Evolutionary conservation across 148 eudicot species (phyloP), one percentile per base, ranked within the genome.

Genomic region (Pouteria glomerata): DNA sequence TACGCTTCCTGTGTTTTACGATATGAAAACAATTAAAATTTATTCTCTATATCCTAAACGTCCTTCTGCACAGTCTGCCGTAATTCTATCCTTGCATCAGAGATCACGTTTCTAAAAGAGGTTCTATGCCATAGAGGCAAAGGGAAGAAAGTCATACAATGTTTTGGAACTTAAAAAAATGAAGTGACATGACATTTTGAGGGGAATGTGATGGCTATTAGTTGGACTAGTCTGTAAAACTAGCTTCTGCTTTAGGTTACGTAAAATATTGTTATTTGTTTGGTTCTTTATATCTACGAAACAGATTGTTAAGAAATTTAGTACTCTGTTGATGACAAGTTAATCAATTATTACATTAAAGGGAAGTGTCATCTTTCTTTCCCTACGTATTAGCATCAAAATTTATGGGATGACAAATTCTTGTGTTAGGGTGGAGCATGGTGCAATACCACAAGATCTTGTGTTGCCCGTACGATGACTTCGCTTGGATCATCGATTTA

Each of bases 391-490:
- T 62, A 16, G n/a, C n/a, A n/a, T n/a, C n/a, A n/a, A n/a, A n/a
- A n/a, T n/a, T n/a, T n/a, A n/a, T 39, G 44, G 10, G 44, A 39
- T 39, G 44, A n/a, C n/a, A n/a, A n/a, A n/a, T n/a, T 39, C 44
- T 39, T 10, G 10, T 39, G 44, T 39, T 83, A 95, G 99, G 99
- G 99, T 72, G 99, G 99, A 81, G 99, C 96, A 63, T 95, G 99
- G 99, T 95, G 99, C 73, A 87, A 95, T 82, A 83, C 76, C 58
- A 52, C 78, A 51, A 73, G 88, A 78, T 73, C 90, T 58, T 95
- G 99, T 77, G 85, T 92, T 65, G 91, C 85, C 73, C 89, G 97
- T 44, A 88, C 91, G 77, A 95, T 70, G 24, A 89, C 97, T 69
- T 79, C 88, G 63, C 96, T 91, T 65, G 97, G 99, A 68, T 95